Conservation (phyloP, 805 yeast genomes). For the Wickerhamiella galacta region DNA sequence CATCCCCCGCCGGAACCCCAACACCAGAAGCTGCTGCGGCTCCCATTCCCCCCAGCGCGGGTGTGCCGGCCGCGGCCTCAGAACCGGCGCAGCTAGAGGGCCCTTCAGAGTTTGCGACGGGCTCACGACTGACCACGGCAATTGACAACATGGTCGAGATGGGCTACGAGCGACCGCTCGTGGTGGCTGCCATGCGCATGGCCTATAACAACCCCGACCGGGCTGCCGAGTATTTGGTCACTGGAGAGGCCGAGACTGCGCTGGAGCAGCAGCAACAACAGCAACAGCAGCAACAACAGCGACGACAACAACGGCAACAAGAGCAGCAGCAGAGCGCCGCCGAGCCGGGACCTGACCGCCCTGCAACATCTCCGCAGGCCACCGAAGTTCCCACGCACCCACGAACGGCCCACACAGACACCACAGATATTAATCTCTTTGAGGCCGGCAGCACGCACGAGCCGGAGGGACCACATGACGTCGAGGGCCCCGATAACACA, state of each 20-base stretch:
- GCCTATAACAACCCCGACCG: constrained; percentile 96
- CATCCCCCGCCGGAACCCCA: constrained; percentile 1
- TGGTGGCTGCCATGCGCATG: constrained; percentile 79
- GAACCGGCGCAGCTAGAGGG: constrained; percentile 20
- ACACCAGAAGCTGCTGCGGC: constrained; percentile 11
- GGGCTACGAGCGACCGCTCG: constrained; percentile 85
- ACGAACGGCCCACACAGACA: constrained; percentile 4
- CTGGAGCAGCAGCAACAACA: constrained; percentile 13
- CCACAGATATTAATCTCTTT: constrained; percentile 25
- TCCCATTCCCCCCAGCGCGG: constrained; percentile 5
- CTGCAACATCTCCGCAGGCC: not conserved
- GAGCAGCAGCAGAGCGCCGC: too few relatives aligned
- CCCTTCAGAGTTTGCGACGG: constrained; percentile 39
- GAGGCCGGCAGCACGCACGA: constrained; percentile 13
- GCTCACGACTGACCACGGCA: constrained; percentile 58
- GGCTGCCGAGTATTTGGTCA: constrained; percentile 86
- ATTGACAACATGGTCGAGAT: constrained; percentile 76
- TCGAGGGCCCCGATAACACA: constrained; percentile 29
- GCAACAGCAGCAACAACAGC: constrained; percentile 14
- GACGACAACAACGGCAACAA: constrained; percentile 10
- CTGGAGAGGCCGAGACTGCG: constrained; percentile 33
- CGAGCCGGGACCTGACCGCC: constrained; percentile 3
- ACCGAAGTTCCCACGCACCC: constrained; percentile 2
- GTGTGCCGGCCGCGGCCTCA: constrained; percentile 10
- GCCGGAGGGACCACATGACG: not conserved